Base-by-base conservation (phyloP, 1,284 basidiomycete genomes). In the Waitea zeae region DNA sequence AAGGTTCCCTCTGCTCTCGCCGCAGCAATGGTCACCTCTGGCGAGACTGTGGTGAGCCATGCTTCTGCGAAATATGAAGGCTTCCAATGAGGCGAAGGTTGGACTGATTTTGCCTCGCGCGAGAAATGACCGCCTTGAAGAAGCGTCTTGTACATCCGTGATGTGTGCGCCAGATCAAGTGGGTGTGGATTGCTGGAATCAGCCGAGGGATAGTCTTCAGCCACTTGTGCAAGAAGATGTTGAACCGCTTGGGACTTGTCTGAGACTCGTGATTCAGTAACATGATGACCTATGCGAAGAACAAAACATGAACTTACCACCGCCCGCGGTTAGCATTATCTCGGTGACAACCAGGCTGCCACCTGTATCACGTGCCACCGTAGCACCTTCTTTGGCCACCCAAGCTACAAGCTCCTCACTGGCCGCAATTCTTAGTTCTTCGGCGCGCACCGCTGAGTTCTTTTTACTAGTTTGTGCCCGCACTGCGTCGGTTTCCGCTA, bases 91-190 rank as follows among this genome's bases (percentile, higher is more conserved):
- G 56, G 44, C 1, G 61, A 51, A 13, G 57, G 53, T 4, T 62
- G 54, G 29, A 89, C 58, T 1, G 61, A 42, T 30, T 65, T 64
- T 2, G 70, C 66, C 0, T 62, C 50, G 30, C 71, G 73, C 38
- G 71, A 76, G 54, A 74, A 90, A 51, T 89, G 86, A 0, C 87
- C 87, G n/a, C 87, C 87, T 47, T 88, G 81, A 1, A 92, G 62
- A 9, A 90, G 68, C 1, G 72, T 75, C 53, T 92, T 90, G 64
- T 86, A 88, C 36, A 87, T 50, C 30, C 87, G 65, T 2, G 81
- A 77, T 2, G 75, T 69, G 49, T 86, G 82, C 0, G 84, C 70
- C 12, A 88, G 64, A 47, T 88, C 76, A 39, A 89, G 75, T 6
- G 68, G 63, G 51, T 89, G 83, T 0, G 65, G 64, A 3, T 46